Evolutionary conservation across 2,329 filamentous ascomycete species (phyloP), one percentile per base, ranked within the genome.

Genomic region (Aspergillus ochraceoroseus): DNA sequence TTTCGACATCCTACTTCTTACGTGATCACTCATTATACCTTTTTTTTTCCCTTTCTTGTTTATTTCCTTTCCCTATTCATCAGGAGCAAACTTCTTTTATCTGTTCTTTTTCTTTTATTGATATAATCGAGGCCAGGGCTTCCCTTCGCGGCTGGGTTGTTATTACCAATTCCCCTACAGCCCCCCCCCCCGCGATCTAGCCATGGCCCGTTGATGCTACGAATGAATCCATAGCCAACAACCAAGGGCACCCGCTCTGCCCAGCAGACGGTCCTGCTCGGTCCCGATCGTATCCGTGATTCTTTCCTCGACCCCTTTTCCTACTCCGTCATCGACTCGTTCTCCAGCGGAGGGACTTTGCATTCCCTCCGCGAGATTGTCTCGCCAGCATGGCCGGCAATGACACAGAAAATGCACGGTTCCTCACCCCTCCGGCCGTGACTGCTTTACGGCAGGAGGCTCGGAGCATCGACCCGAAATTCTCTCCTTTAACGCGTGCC

Each of bases 401-500:
- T 65, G 64, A 54, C 53, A 49, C 51, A 31, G 52, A 59, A 39
- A 59, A 54, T 48, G 52, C 56, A 34, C 60, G 63, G 49, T 67
- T 64, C 51, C 64, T 71, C 33, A 65, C 67, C 41, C 65, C 67
- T 47, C 67, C 67, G 28, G 62, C 62, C 39, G 64, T 71, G 20
- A 64, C 64, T 35, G 67, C 68, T 43, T 53, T 71, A 35, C 61
- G 64, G 49, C 63, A 67, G 54, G 66, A 70, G 54, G 65, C 66
- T 32, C 64, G 65, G 43, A 60, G 57, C 29, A 55, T 59, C 48
- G 54, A 58, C 49, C 59, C 60, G 41, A 60, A 57, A 46, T 47
- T 52, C 26, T 44, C 52, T 8, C 54, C 56, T 14, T 77, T 80
- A 75, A 70, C 74, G 55, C 70, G 80, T 44, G 72, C 87, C 8